These are phyloP conservation scores for Aspergillus carlsbadensis DNA, from an alignment of 495 filamentous ascomycete genomes.

Conservation along the genomic window DNA sequence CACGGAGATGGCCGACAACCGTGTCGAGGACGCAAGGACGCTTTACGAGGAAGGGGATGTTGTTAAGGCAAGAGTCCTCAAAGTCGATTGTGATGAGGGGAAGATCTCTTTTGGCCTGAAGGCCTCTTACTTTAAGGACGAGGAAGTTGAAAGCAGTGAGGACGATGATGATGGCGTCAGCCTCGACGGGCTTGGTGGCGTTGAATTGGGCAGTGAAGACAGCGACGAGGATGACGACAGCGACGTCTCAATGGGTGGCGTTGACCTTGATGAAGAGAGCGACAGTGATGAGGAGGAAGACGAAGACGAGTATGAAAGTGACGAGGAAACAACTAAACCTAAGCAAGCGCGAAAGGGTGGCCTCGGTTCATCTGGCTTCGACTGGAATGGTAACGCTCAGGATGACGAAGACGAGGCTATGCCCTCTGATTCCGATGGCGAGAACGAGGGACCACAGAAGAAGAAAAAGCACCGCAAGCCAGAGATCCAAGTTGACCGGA, in stretches of 20 bases:
- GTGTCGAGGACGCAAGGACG: conserved; percentile 73
- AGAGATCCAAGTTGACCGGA: conserved; percentile 81
- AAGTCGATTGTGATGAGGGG: conserved; percentile 67
- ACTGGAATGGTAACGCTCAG: conserved; percentile 73
- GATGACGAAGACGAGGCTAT: conserved; percentile 46
- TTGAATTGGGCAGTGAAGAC: conserved; percentile 37
- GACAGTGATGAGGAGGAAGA: conserved; percentile 38
- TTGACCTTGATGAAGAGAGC: conserved; percentile 53
- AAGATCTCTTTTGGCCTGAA: conserved; percentile 89
- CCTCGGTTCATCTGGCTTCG: conserved; percentile 77
- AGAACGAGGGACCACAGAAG: conserved; percentile 51
- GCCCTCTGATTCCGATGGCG: conserved; percentile 46
- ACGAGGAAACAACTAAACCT: conserved; percentile 27
- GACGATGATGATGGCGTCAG: conserved; percentile 48
- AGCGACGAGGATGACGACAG: conserved; percentile 49
- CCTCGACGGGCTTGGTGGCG: conserved; percentile 44
- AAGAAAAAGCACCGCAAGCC: conserved; percentile 80
- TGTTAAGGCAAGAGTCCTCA: conserved; percentile 86
- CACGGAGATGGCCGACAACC: conserved; percentile 82
- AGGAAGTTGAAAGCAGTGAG: conserved; percentile 54
- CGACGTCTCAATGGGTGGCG: conserved; percentile 46
- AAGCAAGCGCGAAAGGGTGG: conserved; percentile 41
- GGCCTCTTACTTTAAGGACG: conserved; percentile 79
- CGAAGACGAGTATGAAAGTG: conserved; percentile 32
- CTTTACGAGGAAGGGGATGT: conserved; percentile 84